Base-by-base conservation (phyloP, 805 yeast genomes). In the Kazachstania africana region DNA sequence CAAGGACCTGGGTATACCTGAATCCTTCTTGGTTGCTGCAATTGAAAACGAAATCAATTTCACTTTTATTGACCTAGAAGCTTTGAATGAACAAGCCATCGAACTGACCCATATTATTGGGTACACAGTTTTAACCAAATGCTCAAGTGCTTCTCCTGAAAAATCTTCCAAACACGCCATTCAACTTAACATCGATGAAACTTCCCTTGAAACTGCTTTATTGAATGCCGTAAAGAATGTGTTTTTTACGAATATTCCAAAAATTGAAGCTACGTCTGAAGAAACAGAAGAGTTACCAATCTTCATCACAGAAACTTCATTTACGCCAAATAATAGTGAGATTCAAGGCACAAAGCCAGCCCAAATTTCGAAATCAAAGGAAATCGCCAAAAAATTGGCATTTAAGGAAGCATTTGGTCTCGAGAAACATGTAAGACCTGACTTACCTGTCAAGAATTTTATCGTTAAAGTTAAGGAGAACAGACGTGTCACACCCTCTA, bases 381-480 rank as follows among this genome's bases (percentile, higher is more conserved):
- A 59, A 24, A 60, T 78, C 28, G 72, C 85, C 16, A 75, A 79
- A 60, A 76, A 72, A 45, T 54, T 87, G 36, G 68, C 81, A 12
- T 88, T 88, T 71, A 67, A 70, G 32, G 96, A 88, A 57, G 87
- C 95, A 6, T 88, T 63, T 48, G 65, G 59, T 12, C 63, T 74
- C 29, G 43, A 57, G n/a, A 53, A 63, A 28, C 62, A 66, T 6
- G 66, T 88, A 50, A 78, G 95, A 62, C 97, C 97, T 17, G 97
- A 88, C 46, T 65, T 83, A 39, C 84, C 95, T 15, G 78, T 80
- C 31, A 66, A 78, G 53, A 85, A 81, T 62, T 85, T 75, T 49
- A 70, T 85, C 31, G 93, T 85, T 35, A 83, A 78, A 57, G 96
- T 88, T 33, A 79, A 84, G 57, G 91, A 81, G 53, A 87, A 87